Evolutionary conservation across 148 eudicot species (phyloP).

Genomic region (Heliamphora exappendiculata): DNA sequence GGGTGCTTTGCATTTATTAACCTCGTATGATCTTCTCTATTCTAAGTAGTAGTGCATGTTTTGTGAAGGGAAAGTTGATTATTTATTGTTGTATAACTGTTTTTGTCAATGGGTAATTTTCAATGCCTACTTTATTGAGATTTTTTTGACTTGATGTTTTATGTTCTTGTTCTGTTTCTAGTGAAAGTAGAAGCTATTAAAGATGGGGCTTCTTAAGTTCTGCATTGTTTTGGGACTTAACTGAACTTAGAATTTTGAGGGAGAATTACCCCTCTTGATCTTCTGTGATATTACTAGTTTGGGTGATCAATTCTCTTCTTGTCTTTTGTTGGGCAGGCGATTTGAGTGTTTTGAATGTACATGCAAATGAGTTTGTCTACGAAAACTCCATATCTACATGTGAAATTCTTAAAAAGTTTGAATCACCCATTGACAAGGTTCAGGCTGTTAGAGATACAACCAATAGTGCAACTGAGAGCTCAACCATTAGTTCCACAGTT

Average conservation of each 20-base stretch:
- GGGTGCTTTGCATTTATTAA: neutral
- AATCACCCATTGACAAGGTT: conserved; percentile 80
- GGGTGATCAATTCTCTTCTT: neutral
- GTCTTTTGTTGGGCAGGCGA: conserved; percentile 44
- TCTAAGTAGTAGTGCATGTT: neutral
- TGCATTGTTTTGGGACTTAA: neutral
- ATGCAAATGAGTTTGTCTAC: conserved; percentile 79
- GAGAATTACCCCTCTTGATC: neutral
- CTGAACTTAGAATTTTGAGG: neutral
- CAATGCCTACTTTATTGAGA: neutral
- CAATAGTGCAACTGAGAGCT: too few species aligned
- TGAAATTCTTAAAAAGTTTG: conserved; percentile 54
- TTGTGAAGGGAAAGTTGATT: neutral
- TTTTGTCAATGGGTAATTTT: neutral
- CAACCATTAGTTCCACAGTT: too few species aligned
- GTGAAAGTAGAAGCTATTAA: neutral
- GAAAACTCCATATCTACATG: conserved; percentile 71
- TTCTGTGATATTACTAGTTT: neutral
- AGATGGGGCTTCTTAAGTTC: neutral
- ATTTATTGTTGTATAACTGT: neutral
- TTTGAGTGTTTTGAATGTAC: conserved; percentile 44
- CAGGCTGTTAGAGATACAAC: conserved; percentile 50
- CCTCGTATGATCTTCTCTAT: neutral
- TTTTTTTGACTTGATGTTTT: neutral
- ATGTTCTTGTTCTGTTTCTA: neutral